Base-by-base conservation (phyloP, 78 protist genomes). In the Dictyostelium purpureum region DNA sequence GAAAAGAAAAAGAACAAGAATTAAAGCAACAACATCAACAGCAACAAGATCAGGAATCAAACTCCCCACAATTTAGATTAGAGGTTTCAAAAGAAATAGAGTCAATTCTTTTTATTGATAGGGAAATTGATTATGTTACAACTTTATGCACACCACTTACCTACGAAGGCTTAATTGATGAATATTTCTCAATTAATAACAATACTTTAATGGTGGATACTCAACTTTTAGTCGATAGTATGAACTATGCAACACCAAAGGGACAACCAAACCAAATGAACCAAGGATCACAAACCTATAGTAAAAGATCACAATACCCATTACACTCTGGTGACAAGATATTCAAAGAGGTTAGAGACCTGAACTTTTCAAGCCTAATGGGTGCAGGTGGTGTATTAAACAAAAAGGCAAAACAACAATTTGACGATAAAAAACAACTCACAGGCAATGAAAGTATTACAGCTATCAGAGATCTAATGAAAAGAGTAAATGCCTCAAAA, bases 161-260 rank as follows among this genome's bases (percentile, higher is more conserved):
- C 6, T 98, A 98, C 54, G 99, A 98, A 67, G 99, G 99, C 2
- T 56, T 98, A 37, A 38, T 98, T n/a, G 98, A 98, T 79, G 98
- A 98, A 65, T 12, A 89, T 18, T 96, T 90, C 47, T 94, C 97
- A 31, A 90, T 97, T 56, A 26, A 82, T 9, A 61, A 67, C 35
- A 85, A 43, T 75, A 66, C 28, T n/a, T 52, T 66, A 14, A 14
- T 40, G 7, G 26, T 42, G 7, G 61, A 69, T 69, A 40, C 33
- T 42, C 76, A 69, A 69, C 26, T 63, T 31, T 31, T 63, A 31
- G 33, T 16, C 18, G 76, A 35, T 42, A 40, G 76, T 69, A n/a
- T 35, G 9, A 40, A 67, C 4, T 14, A 49, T 49, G 54, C 54
- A 49, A 11, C 11, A 49, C 7, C n/a, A n/a, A n/a, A n/a, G n/a